A percentile compares a stretch with the other conserved stretches of the same genome.
Conservation (phyloP, 306 rosid genomes). For the Herpetospermum pedunculosum region DNA sequence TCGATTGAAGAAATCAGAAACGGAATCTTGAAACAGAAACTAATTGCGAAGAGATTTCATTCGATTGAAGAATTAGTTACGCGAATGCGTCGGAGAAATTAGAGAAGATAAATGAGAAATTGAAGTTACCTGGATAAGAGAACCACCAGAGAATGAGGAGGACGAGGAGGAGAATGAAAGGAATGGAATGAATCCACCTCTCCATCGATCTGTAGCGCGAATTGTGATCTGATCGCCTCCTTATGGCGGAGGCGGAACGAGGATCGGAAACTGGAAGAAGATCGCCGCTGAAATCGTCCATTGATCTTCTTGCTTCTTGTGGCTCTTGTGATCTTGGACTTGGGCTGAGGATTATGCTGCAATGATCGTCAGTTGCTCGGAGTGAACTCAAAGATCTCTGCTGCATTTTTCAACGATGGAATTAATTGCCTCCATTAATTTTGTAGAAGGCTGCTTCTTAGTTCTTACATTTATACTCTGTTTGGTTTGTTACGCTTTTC, state of each 20-base stretch:
- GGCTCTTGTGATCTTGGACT: neutral
- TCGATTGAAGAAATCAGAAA: neutral
- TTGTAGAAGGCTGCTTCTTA: neutral
- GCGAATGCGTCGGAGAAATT: neutral
- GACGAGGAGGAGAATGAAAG: constrained; percentile 29
- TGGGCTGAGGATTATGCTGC: constrained; percentile 11
- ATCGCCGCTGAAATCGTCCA: constrained; percentile 5
- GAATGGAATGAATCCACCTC: constrained; percentile 36
- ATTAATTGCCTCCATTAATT: neutral
- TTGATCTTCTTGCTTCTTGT: constrained; percentile 11
- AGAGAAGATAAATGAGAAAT: no score
- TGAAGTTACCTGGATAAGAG: constrained; percentile 52
- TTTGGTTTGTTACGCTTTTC: neutral
- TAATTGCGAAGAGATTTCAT: neutral
- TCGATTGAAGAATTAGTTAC: neutral
- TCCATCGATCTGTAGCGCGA: constrained; percentile 8
- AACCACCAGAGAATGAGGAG: constrained; percentile 51
- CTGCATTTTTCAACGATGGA: constrained; percentile 22
- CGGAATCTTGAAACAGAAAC: neutral
- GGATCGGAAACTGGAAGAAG: constrained; percentile 27
- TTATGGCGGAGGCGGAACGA: constrained; percentile 8
- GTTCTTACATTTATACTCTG: neutral
- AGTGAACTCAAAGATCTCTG: constrained; percentile 29
- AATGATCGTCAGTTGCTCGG: constrained; percentile 17
- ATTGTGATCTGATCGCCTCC: constrained; percentile 17